Evolutionary conservation across 2,329 filamentous ascomycete genomes (phyloP), one percentile per base, ranked within the genome.

Genomic region (Daldinia eschscholtzii): DNA sequence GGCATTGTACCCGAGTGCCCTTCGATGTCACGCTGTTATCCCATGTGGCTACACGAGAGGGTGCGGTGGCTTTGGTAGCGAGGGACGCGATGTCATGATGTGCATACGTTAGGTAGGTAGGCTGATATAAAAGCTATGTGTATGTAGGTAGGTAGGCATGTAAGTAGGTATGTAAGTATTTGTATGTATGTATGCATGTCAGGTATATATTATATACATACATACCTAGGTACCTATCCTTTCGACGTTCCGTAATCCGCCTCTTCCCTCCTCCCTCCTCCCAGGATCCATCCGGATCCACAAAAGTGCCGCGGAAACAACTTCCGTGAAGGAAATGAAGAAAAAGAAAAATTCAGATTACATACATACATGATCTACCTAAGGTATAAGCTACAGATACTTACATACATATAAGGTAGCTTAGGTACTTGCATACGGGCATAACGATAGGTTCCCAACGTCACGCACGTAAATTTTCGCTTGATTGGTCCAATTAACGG

Each of bases 401-500:
- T 23, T 23, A 23, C 20, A 2, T 23, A 23, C 20, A 23, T 23
- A 23, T 23, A 23, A 23, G 20, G 20, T 23, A 23, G 20, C 20
- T 23, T 23, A 23, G 20, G 20, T 23, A 23, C 20, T 23, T 23
- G 20, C 20, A 23, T 23, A 23, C 20, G 20, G 20, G 20, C 20
- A 23, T 23, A 23, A 23, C 20, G 20, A 23, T 23, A 23, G 20
- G 20, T 23, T 23, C 33, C 10, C 33, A 1, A 9, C 33, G 33
- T 1, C 18, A 35, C 52, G 52, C 52, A 37, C 52, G 52, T 37
- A 55, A 30, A 26, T 55, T 35, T 35, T 55, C 52, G 52, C 52
- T 55, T 35, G 30, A 58, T 61, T 62, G 55, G 64, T 35, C 64
- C 59, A 67, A 63, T 59, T 55, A 6, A 23, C 20, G 20, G 20